Evolutionary conservation across 495 filamentous ascomycete species (phyloP).

Genomic region (Hypoxylon intermedium): DNA sequence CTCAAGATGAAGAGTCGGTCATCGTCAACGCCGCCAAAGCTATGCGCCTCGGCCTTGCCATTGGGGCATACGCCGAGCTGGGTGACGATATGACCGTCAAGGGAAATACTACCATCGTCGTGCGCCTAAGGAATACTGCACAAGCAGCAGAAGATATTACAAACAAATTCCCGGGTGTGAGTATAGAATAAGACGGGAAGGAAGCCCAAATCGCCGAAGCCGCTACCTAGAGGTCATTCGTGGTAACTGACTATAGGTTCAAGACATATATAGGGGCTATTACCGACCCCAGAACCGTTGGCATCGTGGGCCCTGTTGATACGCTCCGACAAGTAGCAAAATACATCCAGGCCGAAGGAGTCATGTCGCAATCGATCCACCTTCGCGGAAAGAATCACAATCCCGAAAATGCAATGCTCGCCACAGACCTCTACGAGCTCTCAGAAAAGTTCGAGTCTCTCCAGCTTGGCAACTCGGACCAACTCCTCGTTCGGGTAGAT

Average conservation of each 20-base stretch:
- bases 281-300: slow-evolving; percentile 41
- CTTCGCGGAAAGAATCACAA: slow-evolving; percentile 42
- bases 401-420: slow-evolving; percentile 40
- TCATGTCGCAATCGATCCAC: slow-evolving; percentile 25
- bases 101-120: slow-evolving; percentile 30
- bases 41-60: slow-evolving; percentile 29
- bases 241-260: not conserved
- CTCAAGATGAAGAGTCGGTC: slow-evolving; percentile 45
- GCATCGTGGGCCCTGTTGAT: slow-evolving; percentile 33
- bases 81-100: slow-evolving; percentile 31
- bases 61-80: slow-evolving; percentile 43
- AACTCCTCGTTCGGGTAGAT: slow-evolving; percentile 33
- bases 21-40: slow-evolving; percentile 49
- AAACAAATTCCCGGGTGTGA: slow-evolving; percentile 26
- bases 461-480: slow-evolving; percentile 27
- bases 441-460: slow-evolving; percentile 21
- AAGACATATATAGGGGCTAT: slow-evolving; percentile 45
- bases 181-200: not conserved
- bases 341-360: slow-evolving; percentile 15
- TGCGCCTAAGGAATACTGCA: slow-evolving; percentile 38
- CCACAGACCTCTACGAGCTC: slow-evolving; percentile 25
- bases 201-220: too few relatives aligned
- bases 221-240: slow-evolving; percentile 6
- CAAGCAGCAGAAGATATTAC: slow-evolving; percentile 37
- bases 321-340: slow-evolving; percentile 14